Base-by-base conservation (phyloP, 2,329 filamentous ascomycete species). In the Paecilomyces fulvus region DNA sequence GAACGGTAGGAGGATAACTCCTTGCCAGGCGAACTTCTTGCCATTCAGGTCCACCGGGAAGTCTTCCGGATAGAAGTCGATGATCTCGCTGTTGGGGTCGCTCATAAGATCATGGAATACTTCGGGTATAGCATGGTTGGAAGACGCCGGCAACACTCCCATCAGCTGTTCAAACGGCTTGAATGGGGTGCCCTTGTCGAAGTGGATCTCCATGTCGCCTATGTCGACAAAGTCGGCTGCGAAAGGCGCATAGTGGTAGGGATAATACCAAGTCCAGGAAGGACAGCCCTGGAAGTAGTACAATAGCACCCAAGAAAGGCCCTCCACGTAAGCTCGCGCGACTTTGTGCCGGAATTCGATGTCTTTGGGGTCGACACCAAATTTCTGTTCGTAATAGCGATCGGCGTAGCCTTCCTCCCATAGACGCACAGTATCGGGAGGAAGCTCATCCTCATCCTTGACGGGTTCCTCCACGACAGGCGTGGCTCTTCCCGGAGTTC, bases 201-300 rank as follows among this genome's bases (percentile, higher is more conserved):
- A 99, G 17, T 81, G 78, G 61, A 96, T 83, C 30, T 88, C 80
- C 79, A 96, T 85, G 63, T 90, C 85, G 54, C 80, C 83, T 50
- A 99, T 80, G 56, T 92, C 86, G 57, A 88, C 86, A 71, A 99
- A 99, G 72, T 99, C 94, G 54, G 91, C 89, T 2, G 94, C 94
- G 70, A 99, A 99, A 3, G 95, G 94, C 1, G 94, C 95, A 70
- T 99, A 99, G 70, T 99, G 94, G 68, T 97, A 95, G 0, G 94
- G 94, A 68, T 96, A 99, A 71, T 94, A 99, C 94, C 94, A 99
- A 54, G 92, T 95, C 94, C 95, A 99, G 0, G 91, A 96, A 21
- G 94, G 91, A 66, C 94, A 99, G 25, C 94, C 94, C 73, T 99
- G 94, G 73, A 96, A 96, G 72, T 99, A 99, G 74, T 99, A 99